Percentiles rank a stretch among this genome's conserved stretches.
Evolutionary conservation across 2,329 filamentous ascomycete species (phyloP).

Genomic region (Cercospora canescens): DNA sequence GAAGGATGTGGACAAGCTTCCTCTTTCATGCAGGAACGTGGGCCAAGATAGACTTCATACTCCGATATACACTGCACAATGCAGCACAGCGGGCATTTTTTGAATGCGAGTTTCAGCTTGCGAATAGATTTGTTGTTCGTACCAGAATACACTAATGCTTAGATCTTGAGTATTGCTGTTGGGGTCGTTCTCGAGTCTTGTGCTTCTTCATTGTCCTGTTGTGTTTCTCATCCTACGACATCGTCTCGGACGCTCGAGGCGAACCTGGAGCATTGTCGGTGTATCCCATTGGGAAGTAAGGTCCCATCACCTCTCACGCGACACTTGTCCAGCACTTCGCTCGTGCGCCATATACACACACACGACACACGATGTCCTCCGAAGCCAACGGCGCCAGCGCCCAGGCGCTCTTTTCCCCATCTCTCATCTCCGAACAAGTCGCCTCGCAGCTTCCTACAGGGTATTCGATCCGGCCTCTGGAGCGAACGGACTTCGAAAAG

Average conservation of each 20-base stretch:
- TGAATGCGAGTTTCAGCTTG: not conserved
- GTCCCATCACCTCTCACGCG: not conserved
- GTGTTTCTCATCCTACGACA: no score
- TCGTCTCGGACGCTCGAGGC: no score
- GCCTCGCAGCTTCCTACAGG: conserved; percentile 71
- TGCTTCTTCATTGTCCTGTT: no score
- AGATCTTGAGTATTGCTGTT: no score
- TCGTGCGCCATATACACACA: not conserved
- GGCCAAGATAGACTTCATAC: not conserved
- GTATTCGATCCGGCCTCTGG: conserved; percentile 80
- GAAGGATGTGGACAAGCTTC: not conserved
- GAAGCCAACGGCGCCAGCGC: conserved; percentile 6
- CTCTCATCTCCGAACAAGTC: conserved; percentile 77
- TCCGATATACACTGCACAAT: conserved; percentile 11
- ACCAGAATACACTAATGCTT: not conserved
- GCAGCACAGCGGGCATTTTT: conserved; percentile 1
- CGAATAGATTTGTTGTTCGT: no score
- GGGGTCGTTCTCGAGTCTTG: no score
- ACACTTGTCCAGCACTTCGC: not conserved
- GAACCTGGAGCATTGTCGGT: no score
- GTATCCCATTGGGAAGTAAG: not conserved
- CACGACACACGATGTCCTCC: conserved; percentile 10
- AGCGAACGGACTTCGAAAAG: conserved; percentile 71
- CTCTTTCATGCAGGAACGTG: conserved; percentile 11
- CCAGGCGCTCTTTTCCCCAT: conserved; percentile 67